Evolutionary conservation across 1,284 basidiomycete species (phyloP).

Genomic region (Volvariella surrecta): DNA sequence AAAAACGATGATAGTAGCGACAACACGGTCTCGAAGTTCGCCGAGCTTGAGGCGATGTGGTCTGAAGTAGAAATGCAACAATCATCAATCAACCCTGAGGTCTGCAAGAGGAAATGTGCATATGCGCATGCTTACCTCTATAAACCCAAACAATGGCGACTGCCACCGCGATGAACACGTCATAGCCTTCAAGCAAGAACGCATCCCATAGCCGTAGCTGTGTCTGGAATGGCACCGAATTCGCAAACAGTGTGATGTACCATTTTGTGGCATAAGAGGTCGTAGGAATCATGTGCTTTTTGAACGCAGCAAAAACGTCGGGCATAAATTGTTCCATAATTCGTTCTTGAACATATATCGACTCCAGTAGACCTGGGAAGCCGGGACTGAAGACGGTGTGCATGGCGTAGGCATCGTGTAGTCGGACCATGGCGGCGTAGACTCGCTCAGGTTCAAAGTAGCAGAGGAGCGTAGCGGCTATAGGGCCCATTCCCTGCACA

Average conservation of each 20-base stretch:
- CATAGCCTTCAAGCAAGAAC: conserved; percentile 84
- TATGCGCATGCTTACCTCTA: conserved; percentile 43
- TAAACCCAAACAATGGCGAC: conserved; percentile 89
- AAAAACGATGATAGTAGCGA: conserved; percentile 89
- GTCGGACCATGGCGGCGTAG: conserved; percentile 74
- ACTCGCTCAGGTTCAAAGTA: conserved; percentile 88
- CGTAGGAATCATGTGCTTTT: conserved; percentile 83
- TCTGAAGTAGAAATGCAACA: conserved; percentile 33
- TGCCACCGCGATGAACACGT: conserved; percentile 80
- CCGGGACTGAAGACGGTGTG: conserved; percentile 90
- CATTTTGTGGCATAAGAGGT: conserved; percentile 97
- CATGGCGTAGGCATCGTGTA: conserved; percentile 87
- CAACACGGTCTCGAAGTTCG: conserved; percentile 88
- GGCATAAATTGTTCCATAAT: conserved; percentile 84
- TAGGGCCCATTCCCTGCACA: conserved; percentile 98
- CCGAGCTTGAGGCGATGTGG: conserved; percentile 63
- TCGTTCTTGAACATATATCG: conserved; percentile 90
- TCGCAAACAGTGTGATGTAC: conserved; percentile 97
- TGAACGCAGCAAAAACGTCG: conserved; percentile 77
- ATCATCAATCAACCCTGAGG: background rate
- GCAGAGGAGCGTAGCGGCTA: conserved; percentile 90
- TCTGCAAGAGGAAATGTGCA: conserved; percentile 1
- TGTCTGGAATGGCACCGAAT: conserved; percentile 93
- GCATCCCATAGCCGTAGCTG: conserved; percentile 95
- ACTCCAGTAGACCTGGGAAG: conserved; percentile 92